Base-by-base conservation (phyloP, 169 alveolate genomes). In the Ichthyophthirius multifiliis region DNA sequence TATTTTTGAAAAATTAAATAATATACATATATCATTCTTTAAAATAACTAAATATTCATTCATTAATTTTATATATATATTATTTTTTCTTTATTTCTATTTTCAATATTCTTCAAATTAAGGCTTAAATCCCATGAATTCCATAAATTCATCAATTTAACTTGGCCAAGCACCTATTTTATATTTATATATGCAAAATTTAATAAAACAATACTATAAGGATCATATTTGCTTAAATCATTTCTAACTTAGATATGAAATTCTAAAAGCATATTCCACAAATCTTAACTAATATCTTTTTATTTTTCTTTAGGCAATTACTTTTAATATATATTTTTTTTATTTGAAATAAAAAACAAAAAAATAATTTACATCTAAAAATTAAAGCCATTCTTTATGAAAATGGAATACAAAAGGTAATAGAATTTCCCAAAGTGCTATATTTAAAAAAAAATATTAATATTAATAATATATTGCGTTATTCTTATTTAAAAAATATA, bases 241-340 rank as follows among this genome's bases (percentile, higher is more conserved):
- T 39, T 39, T n/a, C 16, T 55, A 55, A 39, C 31, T 55, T 55
- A 18, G 13, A 55, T 16, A 27, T 55, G 71, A 39, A 55, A 55
- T 55, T 55, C 71, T 27, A 55, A 39, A 13, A 55, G 31, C 71
- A 55, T 55, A 55, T 55, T 55, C 71, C 71, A 55, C 31, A 55
- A 55, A 55, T 55, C 71, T 34, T 18, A 10, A 23, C 13, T 55
- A 6, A 55, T 39, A 55, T 55, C 71, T 55, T 55, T 55, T 55
- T 55, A 39, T 39, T 55, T 55, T 55, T 55, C 71, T 23, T 55
- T 55, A 39, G 71, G 71, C 13, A 55, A 39, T 55, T 7, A 27
- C 71, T 55, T 34, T 55, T 15, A 27, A 27, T 18, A 4, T 18
- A 27, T 15, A 55, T 55, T 55, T 55, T 10, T 27, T 27, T 55